phyloP scores from a whole-genome alignment of 2,329 filamentous ascomycete species.

The Sporothrix curviconia region DNA sequence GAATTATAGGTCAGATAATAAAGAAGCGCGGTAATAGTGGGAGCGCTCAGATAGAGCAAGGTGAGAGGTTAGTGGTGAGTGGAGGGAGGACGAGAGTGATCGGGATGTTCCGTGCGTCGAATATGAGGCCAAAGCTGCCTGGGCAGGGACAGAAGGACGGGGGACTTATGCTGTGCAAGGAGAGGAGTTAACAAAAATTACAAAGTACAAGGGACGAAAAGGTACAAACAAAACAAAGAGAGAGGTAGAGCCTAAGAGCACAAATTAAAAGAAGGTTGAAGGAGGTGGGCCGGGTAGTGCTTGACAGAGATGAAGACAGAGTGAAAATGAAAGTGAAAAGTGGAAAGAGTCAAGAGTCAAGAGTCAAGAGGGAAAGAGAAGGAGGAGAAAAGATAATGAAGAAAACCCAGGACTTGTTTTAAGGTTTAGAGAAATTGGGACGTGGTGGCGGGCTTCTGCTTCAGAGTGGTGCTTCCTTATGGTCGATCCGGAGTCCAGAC shows the following conservation, averaged over 20 bases:
- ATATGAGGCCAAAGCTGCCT: too few species aligned
- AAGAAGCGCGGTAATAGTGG: neutral
- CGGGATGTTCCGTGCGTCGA: constrained; percentile 9
- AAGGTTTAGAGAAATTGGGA: constrained; percentile 1
- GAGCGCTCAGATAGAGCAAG: neutral
- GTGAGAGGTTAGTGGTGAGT: too few species aligned
- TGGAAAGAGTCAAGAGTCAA: neutral
- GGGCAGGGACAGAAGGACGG: neutral
- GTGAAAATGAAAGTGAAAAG: neutral
- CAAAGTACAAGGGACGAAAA: too few species aligned
- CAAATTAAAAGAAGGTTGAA: too few species aligned
- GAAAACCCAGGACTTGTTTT: neutral
- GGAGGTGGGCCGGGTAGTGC: neutral
- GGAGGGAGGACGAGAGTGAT: neutral
- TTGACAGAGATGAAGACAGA: neutral
- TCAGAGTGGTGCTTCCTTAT: neutral
- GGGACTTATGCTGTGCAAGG: neutral
- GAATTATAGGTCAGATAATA: neutral
- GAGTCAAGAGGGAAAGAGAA: neutral
- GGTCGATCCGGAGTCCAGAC: neutral
- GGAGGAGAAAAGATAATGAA: neutral
- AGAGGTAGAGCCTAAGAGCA: too few species aligned
- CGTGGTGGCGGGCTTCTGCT: neutral
- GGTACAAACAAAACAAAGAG: neutral
- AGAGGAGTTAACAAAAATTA: too few species aligned